Evolutionary conservation across 2,329 filamentous ascomycete genomes (phyloP).

Genomic region (Annulohypoxylon truncatum): DNA sequence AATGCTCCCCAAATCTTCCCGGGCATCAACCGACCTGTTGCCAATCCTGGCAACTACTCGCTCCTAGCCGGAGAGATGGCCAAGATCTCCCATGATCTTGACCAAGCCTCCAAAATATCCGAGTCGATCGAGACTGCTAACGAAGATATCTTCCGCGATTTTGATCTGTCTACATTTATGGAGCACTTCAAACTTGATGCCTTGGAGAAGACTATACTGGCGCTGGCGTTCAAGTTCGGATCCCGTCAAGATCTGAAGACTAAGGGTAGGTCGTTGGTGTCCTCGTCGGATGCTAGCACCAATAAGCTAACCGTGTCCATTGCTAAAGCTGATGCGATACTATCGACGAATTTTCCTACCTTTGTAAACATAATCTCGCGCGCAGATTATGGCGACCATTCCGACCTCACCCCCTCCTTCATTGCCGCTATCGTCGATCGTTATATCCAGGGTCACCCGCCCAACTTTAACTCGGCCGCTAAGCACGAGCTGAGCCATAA

Average conservation of each 20-base stretch:
- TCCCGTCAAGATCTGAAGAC: slow-evolving; percentile 83
- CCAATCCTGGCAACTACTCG: slow-evolving; percentile 84
- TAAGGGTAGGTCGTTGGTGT: slow-evolving; percentile 74
- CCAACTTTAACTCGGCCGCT: slow-evolving; percentile 82
- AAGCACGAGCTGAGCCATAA: slow-evolving; percentile 76
- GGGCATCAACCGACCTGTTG: slow-evolving; percentile 75
- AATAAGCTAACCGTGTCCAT: slow-evolving; percentile 33
- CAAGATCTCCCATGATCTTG: slow-evolving; percentile 82
- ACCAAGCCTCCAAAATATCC: slow-evolving; percentile 90
- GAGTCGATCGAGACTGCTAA: slow-evolving; percentile 92
- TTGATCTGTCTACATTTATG: slow-evolving; percentile 95
- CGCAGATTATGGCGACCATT: slow-evolving; percentile 70
- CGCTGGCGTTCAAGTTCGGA: slow-evolving; percentile 88
- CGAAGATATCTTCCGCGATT: slow-evolving; percentile 94
- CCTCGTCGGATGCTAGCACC: slow-evolving; percentile 45
- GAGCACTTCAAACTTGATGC: slow-evolving; percentile 95
- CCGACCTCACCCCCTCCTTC: slow-evolving; percentile 75
- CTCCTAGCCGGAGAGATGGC: slow-evolving; percentile 85
- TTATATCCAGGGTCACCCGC: slow-evolving; percentile 86
- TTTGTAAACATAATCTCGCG: slow-evolving; percentile 82
- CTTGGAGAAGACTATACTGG: slow-evolving; percentile 86
- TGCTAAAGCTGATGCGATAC: slow-evolving; percentile 82
- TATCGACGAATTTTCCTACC: slow-evolving; percentile 80
- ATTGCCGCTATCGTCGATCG: slow-evolving; percentile 85
- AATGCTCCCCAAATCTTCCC: slow-evolving; percentile 95